Conservation (phyloP, 1,139 yeast species). For the Blastobotrys elegans region DNA sequence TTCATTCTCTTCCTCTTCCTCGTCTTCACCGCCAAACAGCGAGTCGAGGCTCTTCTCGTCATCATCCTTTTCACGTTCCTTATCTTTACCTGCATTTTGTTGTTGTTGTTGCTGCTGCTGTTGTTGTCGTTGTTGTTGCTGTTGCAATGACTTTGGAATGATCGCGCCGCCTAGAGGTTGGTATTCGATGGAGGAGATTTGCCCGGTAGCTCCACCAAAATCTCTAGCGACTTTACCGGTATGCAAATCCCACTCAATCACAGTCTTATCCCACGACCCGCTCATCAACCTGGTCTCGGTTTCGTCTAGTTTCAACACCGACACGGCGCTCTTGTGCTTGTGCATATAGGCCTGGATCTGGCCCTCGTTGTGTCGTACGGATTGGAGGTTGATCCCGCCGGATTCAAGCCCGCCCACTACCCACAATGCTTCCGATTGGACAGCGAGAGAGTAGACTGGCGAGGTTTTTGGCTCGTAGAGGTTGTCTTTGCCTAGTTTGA, state of each 20-base stretch:
- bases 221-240: slow-evolving; percentile 52
- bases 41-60: slow-evolving; percentile 72
- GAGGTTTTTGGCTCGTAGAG: slow-evolving; percentile 44
- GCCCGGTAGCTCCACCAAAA: slow-evolving; percentile 58
- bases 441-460: slow-evolving; percentile 86
- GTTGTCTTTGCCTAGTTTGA: slow-evolving; percentile 42
- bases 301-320: slow-evolving; percentile 59
- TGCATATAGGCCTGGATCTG: slow-evolving; percentile 68
- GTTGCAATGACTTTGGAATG: slow-evolving; percentile 27
- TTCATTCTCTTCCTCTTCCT: slow-evolving; percentile 35
- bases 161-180: slow-evolving; percentile 63
- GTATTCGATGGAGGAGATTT: slow-evolving; percentile 69
- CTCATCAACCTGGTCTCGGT: slow-evolving; percentile 61
- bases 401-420: slow-evolving; percentile 71
- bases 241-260: slow-evolving; percentile 77
- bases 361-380: slow-evolving; percentile 83
- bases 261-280: slow-evolving; percentile 82
- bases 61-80: slow-evolving; percentile 24
- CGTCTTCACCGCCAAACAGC: slow-evolving; percentile 75
- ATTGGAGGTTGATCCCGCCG: slow-evolving; percentile 85
- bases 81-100: too few relatives aligned
- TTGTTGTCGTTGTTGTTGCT: background rate
- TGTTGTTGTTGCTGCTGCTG: background rate
- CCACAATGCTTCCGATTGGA: slow-evolving; percentile 80
- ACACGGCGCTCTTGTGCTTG: slow-evolving; percentile 70